Base-by-base conservation (phyloP, 2,329 filamentous ascomycete species). In the Cryphonectria naterciae region DNA sequence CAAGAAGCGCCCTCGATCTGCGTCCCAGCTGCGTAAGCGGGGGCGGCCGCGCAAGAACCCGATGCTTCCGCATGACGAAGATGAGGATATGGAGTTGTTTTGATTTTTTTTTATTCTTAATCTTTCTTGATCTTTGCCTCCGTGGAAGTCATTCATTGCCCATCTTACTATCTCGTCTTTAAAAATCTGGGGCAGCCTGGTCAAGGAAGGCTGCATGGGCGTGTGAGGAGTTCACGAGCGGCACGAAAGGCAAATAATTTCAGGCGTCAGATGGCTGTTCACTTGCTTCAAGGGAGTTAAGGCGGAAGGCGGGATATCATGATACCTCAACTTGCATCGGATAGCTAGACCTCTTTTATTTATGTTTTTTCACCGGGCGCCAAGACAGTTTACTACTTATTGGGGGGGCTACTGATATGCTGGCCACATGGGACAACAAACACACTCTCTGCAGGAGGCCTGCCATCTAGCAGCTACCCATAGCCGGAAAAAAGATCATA, bases 1-100 rank as follows among this genome's bases (percentile, higher is more conserved):
- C 56, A 90, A 89, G 81, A 90, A 90, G 79, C 82, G 88, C 66
- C 82, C 84, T 63, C 83, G 88, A 58, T 89, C 88, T 2, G 81
- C 79, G 56, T 88, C 86, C 13, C 85, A 85, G 77, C 79, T 81
- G 46, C 81, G 85, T 54, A 83, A 83, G 75, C 81, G 86, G 39
- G 86, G 86, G 11, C 83, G 86, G 25, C 84, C 86, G n/a, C 80
- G 81, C 66, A 88, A 87, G 77, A 82, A 82, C 66, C 78, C 78
- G n/a, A 73, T 76, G 5, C 67, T 69, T 28, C 81, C 82, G 25
- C 77, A 79, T 4, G 82, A 83, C 5, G 79, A 75, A 37, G 76
- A 80, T 37, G 70, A 79, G 49, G 80, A 83, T 19, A 80, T 77
- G 63, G 73, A 74, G 5, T 75, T 72, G 25, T 74, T 70, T 25